These are phyloP conservation scores for Primulina tabacum DNA, from an alignment of 257 asterid genomes.

Conservation along the genomic window DNA sequence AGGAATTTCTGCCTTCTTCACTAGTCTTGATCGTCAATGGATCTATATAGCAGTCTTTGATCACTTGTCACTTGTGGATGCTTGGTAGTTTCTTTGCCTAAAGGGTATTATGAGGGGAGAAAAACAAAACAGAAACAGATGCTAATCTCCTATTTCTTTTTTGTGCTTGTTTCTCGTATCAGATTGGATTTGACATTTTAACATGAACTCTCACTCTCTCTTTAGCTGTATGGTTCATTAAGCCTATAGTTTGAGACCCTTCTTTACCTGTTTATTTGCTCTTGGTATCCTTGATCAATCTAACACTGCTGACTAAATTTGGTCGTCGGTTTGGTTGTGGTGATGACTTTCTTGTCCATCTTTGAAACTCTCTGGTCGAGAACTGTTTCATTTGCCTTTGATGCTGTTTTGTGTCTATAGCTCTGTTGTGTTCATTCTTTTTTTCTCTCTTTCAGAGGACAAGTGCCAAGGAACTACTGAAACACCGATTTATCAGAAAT, in stretches of 20 bases:
- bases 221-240: not conserved
- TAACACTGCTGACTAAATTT: constrained; percentile 1
- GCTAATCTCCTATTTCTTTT: not conserved
- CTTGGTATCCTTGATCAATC: constrained; percentile 20
- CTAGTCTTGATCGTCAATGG: not conserved
- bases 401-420: constrained; percentile 6
- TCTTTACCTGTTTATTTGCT: not conserved
- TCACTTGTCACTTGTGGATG: not conserved
- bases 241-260: too few species aligned
- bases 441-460: constrained; percentile 51
- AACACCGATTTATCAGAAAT: constrained; percentile 84
- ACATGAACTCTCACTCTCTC: not conserved
- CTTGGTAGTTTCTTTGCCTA: constrained; percentile 2
- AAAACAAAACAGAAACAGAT: not conserved
- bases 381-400: not conserved
- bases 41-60: not conserved
- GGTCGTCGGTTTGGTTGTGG: not conserved
- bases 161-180: constrained; percentile 5
- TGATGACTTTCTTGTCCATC: constrained; percentile 16
- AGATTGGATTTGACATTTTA: constrained; percentile 1
- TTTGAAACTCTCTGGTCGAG: not conserved
- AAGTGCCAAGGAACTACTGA: constrained; percentile 93
- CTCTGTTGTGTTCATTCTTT: constrained; percentile 12
- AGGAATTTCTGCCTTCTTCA: not conserved
- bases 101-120: not conserved